phyloP scores from a whole-genome alignment of 225 moss, liverwort and hornwort genomes.

The Physcomitrellopsis africana region DNA sequence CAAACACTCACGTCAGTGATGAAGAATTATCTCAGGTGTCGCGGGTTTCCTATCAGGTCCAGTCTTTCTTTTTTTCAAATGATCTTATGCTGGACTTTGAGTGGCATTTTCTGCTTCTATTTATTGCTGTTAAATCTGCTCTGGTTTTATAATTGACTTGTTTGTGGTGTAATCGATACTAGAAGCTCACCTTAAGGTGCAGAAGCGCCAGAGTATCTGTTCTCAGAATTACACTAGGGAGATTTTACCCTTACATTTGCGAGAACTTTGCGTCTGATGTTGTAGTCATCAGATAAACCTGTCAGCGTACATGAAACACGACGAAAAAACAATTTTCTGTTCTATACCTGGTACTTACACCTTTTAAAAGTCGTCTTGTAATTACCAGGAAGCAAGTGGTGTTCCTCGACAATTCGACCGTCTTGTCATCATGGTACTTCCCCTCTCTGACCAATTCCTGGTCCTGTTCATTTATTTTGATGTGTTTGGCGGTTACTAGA shows the following conservation, averaged over 20 bases:
- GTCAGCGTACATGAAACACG: not conserved
- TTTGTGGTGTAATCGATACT: not conserved
- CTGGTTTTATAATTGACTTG: not conserved
- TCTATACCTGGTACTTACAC: not conserved
- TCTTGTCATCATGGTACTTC: slow-evolving; percentile 72
- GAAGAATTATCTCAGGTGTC: slow-evolving; percentile 23
- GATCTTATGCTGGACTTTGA: slow-evolving; percentile 3
- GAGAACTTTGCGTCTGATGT: not conserved
- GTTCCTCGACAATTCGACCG: slow-evolving; percentile 77
- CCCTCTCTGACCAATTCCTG: slow-evolving; percentile 4
- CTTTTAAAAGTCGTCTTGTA: slow-evolving; percentile 19
- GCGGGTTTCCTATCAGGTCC: slow-evolving; percentile 48
- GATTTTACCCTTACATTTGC: slow-evolving; percentile 11
- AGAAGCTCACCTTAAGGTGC: slow-evolving; percentile 15
- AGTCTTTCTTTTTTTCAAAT: not conserved
- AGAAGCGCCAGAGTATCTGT: not conserved
- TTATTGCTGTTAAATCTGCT: not conserved
- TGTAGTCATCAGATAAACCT: slow-evolving; percentile 4
- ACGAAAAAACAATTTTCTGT: not conserved
- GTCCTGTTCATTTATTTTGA: slow-evolving; percentile 12
- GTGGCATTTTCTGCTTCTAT: slow-evolving; percentile 9
- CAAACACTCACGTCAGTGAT: slow-evolving; percentile 20
- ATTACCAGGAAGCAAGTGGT: slow-evolving; percentile 55
- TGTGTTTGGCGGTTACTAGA: slow-evolving; percentile 16
- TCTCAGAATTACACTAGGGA: not conserved